Percentiles rank a stretch among this genome's conserved stretches.
Evolutionary conservation across 2,329 filamentous ascomycete species (phyloP).

Genomic region (Ophiosphaerella narmari): DNA sequence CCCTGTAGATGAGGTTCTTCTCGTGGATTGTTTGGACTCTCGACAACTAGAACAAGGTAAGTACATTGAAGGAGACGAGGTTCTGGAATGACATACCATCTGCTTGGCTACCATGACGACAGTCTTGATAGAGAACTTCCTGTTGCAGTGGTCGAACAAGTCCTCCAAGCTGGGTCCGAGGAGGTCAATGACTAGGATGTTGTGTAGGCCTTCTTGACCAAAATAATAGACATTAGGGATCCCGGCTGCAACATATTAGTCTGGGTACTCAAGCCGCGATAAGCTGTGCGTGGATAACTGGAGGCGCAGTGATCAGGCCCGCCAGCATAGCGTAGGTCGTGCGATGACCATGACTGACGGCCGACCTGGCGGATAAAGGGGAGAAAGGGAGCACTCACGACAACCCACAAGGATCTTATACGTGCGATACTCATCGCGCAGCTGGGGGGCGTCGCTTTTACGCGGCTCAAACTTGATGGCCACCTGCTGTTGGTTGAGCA

Average conservation of each 20-base stretch:
- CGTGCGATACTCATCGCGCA: slow-evolving; percentile 97
- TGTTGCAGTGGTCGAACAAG: slow-evolving; percentile 95
- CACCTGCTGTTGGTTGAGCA: slow-evolving; percentile 98
- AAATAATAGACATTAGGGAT: slow-evolving; percentile 99
- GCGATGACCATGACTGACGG: background rate
- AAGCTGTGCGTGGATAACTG: background rate
- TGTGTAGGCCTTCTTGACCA: slow-evolving; percentile 96
- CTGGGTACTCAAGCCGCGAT: background rate
- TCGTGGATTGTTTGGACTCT: slow-evolving; percentile 95
- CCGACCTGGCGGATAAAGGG: slow-evolving; percentile 12
- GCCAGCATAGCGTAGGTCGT: background rate
- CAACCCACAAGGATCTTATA: slow-evolving; percentile 99
- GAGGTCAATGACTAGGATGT: slow-evolving; percentile 97
- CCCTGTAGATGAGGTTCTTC: slow-evolving; percentile 98
- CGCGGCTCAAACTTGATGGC: slow-evolving; percentile 99
- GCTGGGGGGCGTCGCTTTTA: slow-evolving; percentile 96
- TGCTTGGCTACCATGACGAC: slow-evolving; percentile 99
- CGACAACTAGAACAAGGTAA: slow-evolving; percentile 65
- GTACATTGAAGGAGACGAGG: background rate
- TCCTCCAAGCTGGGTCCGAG: slow-evolving; percentile 94
- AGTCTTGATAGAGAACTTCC: slow-evolving; percentile 94
- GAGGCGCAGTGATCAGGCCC: background rate
- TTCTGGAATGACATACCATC: slow-evolving; percentile 68
- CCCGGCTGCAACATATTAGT: slow-evolving; percentile 66
- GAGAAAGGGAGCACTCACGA: slow-evolving; percentile 69